Evolutionary conservation across 1,284 basidiomycete genomes (phyloP), one percentile per base, ranked within the genome.

Genomic region (Peniophora sp.): DNA sequence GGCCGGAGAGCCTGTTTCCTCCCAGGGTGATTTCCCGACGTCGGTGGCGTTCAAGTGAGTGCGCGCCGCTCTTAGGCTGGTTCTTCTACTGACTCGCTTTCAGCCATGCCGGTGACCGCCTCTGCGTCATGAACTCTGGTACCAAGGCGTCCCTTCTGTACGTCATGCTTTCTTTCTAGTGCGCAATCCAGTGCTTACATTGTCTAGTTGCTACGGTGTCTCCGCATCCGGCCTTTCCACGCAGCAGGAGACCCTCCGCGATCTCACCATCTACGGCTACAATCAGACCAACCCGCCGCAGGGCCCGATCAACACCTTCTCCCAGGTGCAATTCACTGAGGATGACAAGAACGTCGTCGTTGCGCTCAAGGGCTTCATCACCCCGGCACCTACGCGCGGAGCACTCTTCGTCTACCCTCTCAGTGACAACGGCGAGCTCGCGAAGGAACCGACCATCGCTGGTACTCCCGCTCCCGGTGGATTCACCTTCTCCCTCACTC

Each of bases 101-200:
- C 56, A 74, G 71, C 59, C 60, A 64, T 42, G 64, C 63, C 9
- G 71, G 71, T 14, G 64, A 62, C 43, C 64, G 57, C 32, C 64
- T 73, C 11, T 78, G 75, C 56, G 62, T 68, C 3, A 59, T 78
- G 17, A 78, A 77, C 57, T 70, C 74, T 18, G 76, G 77, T 6
- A 61, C 59, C 17, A 59, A 72, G 24, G 74, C 75, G 54, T 71
- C 73, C 35, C 71, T 78, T 48, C 69, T 67, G 74, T 76, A 52
- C 44, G 63, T 60, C 22, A 47, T 46, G 47, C 2, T 22, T 20
- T 18, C 23, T 32, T 24, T 42, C 3, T 18, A 20, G 6, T 43
- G 32, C 20, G 41, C 10, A 18, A 32, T 22, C 20, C 15, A 11
- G 41, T 17, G 37, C 47, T 49, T 20, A 52, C 22, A n/a, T 51